A percentile compares a stretch with the other conserved stretches of the same genome.
phyloP scores from a whole-genome alignment of 1,284 basidiomycete genomes.

The Cutaneotrichosporon sp. region DNA sequence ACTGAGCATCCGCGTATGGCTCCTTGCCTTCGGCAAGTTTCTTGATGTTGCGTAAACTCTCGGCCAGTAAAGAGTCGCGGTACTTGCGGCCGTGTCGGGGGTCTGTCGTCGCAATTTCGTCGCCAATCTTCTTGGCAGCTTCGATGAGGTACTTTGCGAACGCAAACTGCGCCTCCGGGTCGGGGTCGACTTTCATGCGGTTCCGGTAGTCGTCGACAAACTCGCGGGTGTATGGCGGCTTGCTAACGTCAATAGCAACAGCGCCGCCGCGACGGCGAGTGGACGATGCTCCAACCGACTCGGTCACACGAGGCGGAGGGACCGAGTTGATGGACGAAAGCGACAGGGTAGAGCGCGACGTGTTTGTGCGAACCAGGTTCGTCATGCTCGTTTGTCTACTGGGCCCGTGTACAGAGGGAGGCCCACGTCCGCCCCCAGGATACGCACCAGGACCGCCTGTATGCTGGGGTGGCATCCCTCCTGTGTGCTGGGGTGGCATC shows the following conservation, averaged over 20 bases:
- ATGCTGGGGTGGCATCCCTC: slow-evolving; percentile 53
- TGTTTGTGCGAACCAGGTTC: slow-evolving; percentile 41
- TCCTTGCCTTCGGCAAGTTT: slow-evolving; percentile 59
- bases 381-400: slow-evolving; percentile 33
- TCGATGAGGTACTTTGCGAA: slow-evolving; percentile 98
- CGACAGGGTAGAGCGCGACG: slow-evolving; percentile 36
- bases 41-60: slow-evolving; percentile 88
- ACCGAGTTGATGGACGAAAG: slow-evolving; percentile 26
- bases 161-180: slow-evolving; percentile 96
- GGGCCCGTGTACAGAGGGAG: slow-evolving; percentile 9
- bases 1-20: slow-evolving; percentile 95
- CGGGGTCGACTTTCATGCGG: slow-evolving; percentile 94
- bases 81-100: slow-evolving; percentile 63
- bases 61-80: slow-evolving; percentile 77
- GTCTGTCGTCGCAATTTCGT: slow-evolving; percentile 59
- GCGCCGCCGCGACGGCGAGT: slow-evolving; percentile 54
- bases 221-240: slow-evolving; percentile 88
- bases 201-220: slow-evolving; percentile 96
- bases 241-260: slow-evolving; percentile 70
- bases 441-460: slow-evolving; percentile 29
- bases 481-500: too few species aligned
- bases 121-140: slow-evolving; percentile 91
- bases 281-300: slow-evolving; percentile 52
- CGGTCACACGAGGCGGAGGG: slow-evolving; percentile 34
- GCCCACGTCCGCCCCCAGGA: slow-evolving; percentile 1